A percentile compares a stretch with the other conserved stretches of the same genome.
phyloP scores from a whole-genome alignment of 2,329 filamentous ascomycete genomes.

The Apiospora aurea region DNA sequence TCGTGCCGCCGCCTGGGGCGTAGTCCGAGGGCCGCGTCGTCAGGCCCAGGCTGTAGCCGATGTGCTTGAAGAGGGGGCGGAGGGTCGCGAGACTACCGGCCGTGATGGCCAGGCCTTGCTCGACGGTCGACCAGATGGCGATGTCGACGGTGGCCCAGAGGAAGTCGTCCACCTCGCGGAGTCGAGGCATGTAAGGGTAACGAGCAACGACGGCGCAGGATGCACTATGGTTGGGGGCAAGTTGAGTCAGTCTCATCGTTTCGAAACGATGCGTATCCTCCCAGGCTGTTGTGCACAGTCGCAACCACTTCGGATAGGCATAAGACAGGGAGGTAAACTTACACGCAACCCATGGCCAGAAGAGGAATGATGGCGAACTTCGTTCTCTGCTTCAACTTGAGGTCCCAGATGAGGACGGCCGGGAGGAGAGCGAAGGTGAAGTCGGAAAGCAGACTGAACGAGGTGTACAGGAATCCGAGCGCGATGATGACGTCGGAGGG shows the following conservation, averaged over 20 bases:
- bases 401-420: constrained; percentile 53
- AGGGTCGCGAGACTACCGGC: constrained; percentile 57
- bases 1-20: not conserved
- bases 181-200: constrained; percentile 47
- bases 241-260: not conserved
- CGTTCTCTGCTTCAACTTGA: constrained; percentile 55
- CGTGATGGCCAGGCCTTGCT: constrained; percentile 55
- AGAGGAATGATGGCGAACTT: constrained; percentile 55
- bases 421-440: constrained; percentile 58
- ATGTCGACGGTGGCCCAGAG: constrained; percentile 52
- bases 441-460: constrained; percentile 54
- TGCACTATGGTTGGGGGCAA: constrained; percentile 41
- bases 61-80: constrained; percentile 49
- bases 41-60: constrained; percentile 41
- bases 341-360: constrained; percentile 55
- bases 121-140: constrained; percentile 57
- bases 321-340: not conserved
- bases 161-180: constrained; percentile 49
- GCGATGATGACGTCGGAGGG: constrained; percentile 48
- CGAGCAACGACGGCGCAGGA: constrained; percentile 52
- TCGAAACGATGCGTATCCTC: not conserved
- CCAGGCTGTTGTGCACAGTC: not conserved
- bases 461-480: constrained; percentile 53
- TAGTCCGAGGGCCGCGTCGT: constrained; percentile 24
- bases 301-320: not conserved